Evolutionary conservation across 2,329 filamentous ascomycete species (phyloP).

Genomic region (Epichloe gansuensis): DNA sequence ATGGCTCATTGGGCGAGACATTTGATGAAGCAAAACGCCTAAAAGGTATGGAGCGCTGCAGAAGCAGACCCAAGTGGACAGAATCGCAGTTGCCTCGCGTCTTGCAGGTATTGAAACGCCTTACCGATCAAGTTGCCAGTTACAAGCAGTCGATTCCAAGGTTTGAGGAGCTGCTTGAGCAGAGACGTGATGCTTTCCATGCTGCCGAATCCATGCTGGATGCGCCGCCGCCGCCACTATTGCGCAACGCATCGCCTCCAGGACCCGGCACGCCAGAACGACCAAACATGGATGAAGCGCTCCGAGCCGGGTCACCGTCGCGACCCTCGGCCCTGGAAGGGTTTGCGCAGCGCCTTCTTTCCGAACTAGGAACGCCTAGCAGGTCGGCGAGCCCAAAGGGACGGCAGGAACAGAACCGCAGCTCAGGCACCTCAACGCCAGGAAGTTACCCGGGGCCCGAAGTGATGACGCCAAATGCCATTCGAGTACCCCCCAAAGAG

Average conservation of each 20-base stretch:
- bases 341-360: conserved; percentile 49
- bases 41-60: conserved; percentile 36
- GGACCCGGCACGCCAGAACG: conserved; percentile 28
- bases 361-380: conserved; percentile 43
- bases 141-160: conserved; percentile 55
- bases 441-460: conserved; percentile 9
- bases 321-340: conserved; percentile 44
- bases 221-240: conserved; percentile 16
- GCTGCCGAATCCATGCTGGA: conserved; percentile 38
- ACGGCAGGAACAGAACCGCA: conserved; percentile 30
- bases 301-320: conserved; percentile 37
- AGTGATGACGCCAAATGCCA: conserved; percentile 17
- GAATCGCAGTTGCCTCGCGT: conserved; percentile 38
- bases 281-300: conserved; percentile 28
- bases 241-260: conserved; percentile 17
- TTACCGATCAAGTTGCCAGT: conserved; percentile 47
- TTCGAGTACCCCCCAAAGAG: conserved; percentile 30
- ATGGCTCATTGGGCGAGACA: not conserved
- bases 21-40: conserved; percentile 24
- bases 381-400: conserved; percentile 37
- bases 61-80: conserved; percentile 40
- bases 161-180: conserved; percentile 59
- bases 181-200: conserved; percentile 50
- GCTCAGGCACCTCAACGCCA: conserved; percentile 20
- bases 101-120: conserved; percentile 41